Evolutionary conservation across 2,329 filamentous ascomycete species (phyloP).

Genomic region (Tolypocladium ophioglossoides): DNA sequence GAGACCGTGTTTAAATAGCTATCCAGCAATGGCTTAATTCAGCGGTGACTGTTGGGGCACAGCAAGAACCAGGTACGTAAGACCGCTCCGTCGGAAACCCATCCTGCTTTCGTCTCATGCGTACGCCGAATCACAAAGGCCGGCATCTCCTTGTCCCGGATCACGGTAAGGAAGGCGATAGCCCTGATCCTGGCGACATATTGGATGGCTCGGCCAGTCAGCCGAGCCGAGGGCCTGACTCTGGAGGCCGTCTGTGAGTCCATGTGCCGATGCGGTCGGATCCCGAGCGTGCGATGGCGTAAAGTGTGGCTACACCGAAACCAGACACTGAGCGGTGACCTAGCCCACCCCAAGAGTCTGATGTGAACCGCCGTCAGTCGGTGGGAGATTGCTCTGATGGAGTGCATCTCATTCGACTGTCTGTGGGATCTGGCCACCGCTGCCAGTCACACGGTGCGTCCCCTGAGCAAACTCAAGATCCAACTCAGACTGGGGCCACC

Average conservation of each 20-base stretch:
- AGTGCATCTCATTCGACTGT: background rate
- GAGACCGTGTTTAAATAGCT: background rate
- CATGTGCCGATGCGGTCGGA: background rate
- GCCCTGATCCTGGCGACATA: background rate
- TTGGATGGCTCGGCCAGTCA: background rate
- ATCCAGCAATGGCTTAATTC: conserved; percentile 5
- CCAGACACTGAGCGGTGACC: background rate
- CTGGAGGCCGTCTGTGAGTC: background rate
- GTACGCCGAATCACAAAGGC: background rate
- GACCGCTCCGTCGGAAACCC: background rate
- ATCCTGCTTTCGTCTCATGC: background rate
- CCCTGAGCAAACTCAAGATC: background rate
- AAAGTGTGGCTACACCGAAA: background rate
- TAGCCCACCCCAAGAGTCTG: background rate
- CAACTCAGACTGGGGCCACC: background rate
- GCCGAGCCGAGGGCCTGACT: background rate
- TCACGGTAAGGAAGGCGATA: background rate
- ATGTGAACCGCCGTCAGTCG: too few relatives aligned
- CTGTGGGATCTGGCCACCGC: background rate
- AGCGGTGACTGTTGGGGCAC: background rate
- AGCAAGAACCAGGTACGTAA: background rate
- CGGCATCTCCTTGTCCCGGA: background rate
- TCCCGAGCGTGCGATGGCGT: background rate
- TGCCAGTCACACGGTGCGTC: background rate
- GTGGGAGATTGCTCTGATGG: background rate